Evolutionary conservation across 208 protist genomes (phyloP).

Genomic region (Porcisia hertigi): DNA sequence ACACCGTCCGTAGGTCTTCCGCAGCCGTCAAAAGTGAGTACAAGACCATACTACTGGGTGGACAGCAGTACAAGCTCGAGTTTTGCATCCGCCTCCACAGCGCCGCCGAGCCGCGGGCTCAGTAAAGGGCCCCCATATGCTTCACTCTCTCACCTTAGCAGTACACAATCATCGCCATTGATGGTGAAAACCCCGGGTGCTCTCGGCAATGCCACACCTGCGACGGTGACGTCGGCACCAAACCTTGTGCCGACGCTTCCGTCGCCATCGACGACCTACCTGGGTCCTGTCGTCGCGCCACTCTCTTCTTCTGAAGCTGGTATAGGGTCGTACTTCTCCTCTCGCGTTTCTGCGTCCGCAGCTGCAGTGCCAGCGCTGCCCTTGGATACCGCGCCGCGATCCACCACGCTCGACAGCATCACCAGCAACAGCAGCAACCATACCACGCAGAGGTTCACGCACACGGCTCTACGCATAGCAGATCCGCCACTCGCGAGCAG

Average conservation of each 20-base stretch:
- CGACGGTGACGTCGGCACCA: neutral
- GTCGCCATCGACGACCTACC: constrained; percentile 1
- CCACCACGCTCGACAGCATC: constrained; percentile 14
- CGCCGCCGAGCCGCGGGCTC: constrained; percentile 19
- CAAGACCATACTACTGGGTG: constrained; percentile 10
- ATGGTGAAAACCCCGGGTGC: neutral
- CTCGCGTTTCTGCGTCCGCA: neutral
- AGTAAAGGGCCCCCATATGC: neutral
- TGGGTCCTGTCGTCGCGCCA: neutral
- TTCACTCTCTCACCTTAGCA: neutral
- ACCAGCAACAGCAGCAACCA: constrained; percentile 15
- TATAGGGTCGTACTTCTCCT: constrained; percentile 27
- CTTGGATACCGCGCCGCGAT: neutral
- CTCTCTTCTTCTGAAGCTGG: neutral
- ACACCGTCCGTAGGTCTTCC: neutral
- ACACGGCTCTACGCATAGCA: neutral
- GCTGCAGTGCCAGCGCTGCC: neutral
- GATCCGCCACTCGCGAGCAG: neutral
- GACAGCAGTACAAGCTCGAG: constrained; percentile 30
- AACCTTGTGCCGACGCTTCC: neutral
- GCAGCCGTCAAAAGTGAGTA: constrained; percentile 1
- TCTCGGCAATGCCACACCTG: neutral
- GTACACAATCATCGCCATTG: neutral
- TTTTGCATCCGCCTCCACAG: constrained; percentile 26
- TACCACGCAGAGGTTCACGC: neutral